These are phyloP conservation scores for Geotrichum bryndzae DNA, from an alignment of 1,139 yeast species.

Conservation along the genomic window DNA sequence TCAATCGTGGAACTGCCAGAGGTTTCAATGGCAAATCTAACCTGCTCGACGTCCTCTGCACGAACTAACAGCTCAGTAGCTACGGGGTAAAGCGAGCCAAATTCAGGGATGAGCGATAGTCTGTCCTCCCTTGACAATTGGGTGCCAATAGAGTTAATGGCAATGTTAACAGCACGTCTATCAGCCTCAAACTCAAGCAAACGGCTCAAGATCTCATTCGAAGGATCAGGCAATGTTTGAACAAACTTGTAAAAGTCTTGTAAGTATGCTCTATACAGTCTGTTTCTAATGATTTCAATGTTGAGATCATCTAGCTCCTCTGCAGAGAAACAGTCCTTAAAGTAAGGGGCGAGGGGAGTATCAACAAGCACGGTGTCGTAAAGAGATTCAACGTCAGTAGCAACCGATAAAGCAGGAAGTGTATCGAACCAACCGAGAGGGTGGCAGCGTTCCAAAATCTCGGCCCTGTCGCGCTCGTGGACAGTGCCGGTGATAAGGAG, in stretches of 20 bases:
- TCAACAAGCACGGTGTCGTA: constrained; percentile 93
- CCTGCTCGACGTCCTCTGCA: constrained; percentile 81
- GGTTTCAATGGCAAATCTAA: constrained; percentile 63
- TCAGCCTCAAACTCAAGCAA: constrained; percentile 89
- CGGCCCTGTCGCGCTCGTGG: constrained; percentile 87
- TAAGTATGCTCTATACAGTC: constrained; percentile 83
- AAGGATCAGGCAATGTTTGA: constrained; percentile 62
- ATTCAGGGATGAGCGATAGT: constrained; percentile 61
- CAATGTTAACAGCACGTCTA: constrained; percentile 85
- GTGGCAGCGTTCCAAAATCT: constrained; percentile 82
- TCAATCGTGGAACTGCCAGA: constrained; percentile 44
- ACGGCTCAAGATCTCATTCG: constrained; percentile 70
- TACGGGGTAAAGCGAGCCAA: constrained; percentile 75
- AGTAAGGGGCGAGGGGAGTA: constrained; percentile 95
- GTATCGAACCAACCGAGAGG: constrained; percentile 99
- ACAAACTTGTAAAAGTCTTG: constrained; percentile 78
- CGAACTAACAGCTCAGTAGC: constrained; percentile 65
- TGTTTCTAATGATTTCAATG: constrained; percentile 90
- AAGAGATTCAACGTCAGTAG: constrained; percentile 87
- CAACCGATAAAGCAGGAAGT: constrained; percentile 87
- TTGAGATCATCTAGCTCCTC: constrained; percentile 93
- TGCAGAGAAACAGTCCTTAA: constrained; percentile 84
- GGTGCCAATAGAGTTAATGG: constrained; percentile 81
- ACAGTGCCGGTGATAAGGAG: constrained; percentile 95
- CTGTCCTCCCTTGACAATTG: constrained; percentile 71